Percentiles rank a stretch among this genome's conserved stretches.
These are phyloP conservation scores for Strobilomyces echinocephalus DNA, from an alignment of 768 basidiomycete species.

Conservation along the genomic window DNA sequence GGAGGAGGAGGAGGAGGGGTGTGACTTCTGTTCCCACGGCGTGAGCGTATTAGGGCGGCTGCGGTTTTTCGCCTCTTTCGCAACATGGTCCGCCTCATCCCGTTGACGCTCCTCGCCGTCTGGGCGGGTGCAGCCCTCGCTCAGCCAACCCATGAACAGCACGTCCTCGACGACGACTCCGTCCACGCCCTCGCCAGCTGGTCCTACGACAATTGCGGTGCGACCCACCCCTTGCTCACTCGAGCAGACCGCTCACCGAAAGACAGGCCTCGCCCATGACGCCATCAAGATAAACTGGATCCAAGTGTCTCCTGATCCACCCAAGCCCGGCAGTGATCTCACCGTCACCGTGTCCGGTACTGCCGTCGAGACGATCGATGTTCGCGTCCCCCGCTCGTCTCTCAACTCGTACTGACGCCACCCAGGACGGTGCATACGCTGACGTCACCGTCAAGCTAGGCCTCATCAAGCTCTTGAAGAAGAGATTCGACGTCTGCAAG, in stretches of 20 bases:
- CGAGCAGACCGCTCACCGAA: conserved; percentile 1
- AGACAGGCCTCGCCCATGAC: conserved; percentile 42
- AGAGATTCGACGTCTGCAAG: conserved; percentile 83
- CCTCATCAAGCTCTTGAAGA: conserved; percentile 79
- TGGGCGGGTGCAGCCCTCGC: conserved; percentile 26
- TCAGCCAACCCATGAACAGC: conserved; percentile 25
- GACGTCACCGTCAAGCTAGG: conserved; percentile 94
- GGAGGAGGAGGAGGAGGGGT: neutral
- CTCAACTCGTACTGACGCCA: conserved; percentile 8
- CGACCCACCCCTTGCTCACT: conserved; percentile 23
- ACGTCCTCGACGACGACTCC: conserved; percentile 26
- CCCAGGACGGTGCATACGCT: conserved; percentile 84
- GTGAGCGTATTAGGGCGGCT: conserved; percentile 11
- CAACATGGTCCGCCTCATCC: conserved; percentile 28
- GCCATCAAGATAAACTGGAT: conserved; percentile 68
- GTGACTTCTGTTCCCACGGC: conserved; percentile 17
- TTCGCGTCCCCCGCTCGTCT: conserved; percentile 29
- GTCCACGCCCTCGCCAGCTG: conserved; percentile 46
- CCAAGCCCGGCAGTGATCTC: conserved; percentile 78
- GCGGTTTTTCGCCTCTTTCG: conserved; percentile 16
- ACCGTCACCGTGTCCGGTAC: conserved; percentile 75
- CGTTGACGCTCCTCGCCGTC: conserved; percentile 27
- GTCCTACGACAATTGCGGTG: conserved; percentile 74
- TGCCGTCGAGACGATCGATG: conserved; percentile 60
- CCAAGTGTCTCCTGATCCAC: conserved; percentile 78